Evolutionary conservation across 257 asterid genomes (phyloP), one percentile per base, ranked within the genome.

Genomic region (Salvia splendens): DNA sequence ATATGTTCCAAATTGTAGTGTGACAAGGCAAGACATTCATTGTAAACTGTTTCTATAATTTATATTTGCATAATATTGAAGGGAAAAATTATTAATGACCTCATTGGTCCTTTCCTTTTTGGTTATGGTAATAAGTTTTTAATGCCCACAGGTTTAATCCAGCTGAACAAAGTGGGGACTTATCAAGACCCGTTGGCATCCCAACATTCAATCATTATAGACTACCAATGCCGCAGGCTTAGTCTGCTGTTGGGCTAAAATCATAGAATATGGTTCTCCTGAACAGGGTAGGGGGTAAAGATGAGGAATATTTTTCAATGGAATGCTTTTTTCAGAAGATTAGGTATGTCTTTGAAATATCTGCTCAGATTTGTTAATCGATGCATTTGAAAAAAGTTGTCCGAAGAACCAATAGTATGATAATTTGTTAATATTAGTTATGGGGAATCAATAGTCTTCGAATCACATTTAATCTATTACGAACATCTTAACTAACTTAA

Each of bases 151-250:
- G 99, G 76, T 72, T 78, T 80, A 96, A 94, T 68, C 75, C 82
- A 47, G 95, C 99, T 45, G 96, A 88, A 89, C 99, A 85, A 76
- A 94, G 98, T 73, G 96, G 95, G 71, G 99, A 86, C 75, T 82
- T 87, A 62, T 71, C 86, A 2, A 83, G 95, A 73, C 77, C 96
- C 36, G 56, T 82, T 51, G 47, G 82, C 58, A 87, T 80, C 10
- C 89, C 96, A 64, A 71, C 84, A 33, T 70, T 86, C 61, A 91
- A 79, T 70, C 82, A 96, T 97, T 94, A 75, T 66, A 83, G 96
- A 70, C 69, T 77, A 64, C 82, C 89, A 40, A 75, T 80, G 50
- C 69, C 87, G 58, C 83, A 73, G 76, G 14, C 85, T 35, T 76
- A 84, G 76, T 73, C 89, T 69, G 86, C 82, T 65, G 72, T 83